phyloP scores from a whole-genome alignment of 1,284 basidiomycete species.

The Mycosarcoma mackinlayi region DNA sequence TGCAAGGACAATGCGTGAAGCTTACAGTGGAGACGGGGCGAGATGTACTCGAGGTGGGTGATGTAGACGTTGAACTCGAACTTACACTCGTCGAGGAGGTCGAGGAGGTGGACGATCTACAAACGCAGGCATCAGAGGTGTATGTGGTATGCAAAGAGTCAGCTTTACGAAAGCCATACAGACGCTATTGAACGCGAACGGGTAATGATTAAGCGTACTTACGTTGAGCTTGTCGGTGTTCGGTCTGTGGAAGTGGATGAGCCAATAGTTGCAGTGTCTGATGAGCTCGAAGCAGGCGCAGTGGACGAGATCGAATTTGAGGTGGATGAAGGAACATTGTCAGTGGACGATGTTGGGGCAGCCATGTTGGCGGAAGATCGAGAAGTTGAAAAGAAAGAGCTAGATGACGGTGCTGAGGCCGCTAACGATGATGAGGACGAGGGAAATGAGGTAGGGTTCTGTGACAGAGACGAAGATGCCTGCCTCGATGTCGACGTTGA shows the following conservation, averaged over 20 bases:
- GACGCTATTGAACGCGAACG: no score
- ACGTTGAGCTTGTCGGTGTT: conserved; percentile 13
- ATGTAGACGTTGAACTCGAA: conserved; percentile 28
- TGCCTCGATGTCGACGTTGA: conserved; percentile 18
- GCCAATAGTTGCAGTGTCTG: conserved; percentile 25
- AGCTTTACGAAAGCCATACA: not conserved
- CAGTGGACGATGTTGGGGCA: conserved; percentile 29
- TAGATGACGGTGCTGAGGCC: no score
- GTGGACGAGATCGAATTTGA: conserved; percentile 9
- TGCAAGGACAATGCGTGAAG: conserved; percentile 22
- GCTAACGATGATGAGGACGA: conserved; percentile 9
- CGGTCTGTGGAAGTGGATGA: conserved; percentile 17
- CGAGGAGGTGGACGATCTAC: conserved; percentile 23
- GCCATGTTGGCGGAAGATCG: conserved; percentile 28
- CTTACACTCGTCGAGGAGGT: conserved; percentile 43
- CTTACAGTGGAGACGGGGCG: conserved; percentile 34
- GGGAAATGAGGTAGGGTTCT: not conserved
- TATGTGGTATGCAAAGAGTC: not conserved
- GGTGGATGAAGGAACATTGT: conserved; percentile 4
- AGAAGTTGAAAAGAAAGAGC: not conserved
- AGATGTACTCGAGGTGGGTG: conserved; percentile 27
- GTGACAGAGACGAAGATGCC: conserved; percentile 9
- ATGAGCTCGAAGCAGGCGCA: conserved; percentile 6
- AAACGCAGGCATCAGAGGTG: no score
- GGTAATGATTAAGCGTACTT: conserved; percentile 1